A percentile compares a stretch with the other conserved stretches of the same genome.
These are phyloP conservation scores for Withania somnifera DNA, from an alignment of 305 asterid species.

Conservation along the genomic window DNA sequence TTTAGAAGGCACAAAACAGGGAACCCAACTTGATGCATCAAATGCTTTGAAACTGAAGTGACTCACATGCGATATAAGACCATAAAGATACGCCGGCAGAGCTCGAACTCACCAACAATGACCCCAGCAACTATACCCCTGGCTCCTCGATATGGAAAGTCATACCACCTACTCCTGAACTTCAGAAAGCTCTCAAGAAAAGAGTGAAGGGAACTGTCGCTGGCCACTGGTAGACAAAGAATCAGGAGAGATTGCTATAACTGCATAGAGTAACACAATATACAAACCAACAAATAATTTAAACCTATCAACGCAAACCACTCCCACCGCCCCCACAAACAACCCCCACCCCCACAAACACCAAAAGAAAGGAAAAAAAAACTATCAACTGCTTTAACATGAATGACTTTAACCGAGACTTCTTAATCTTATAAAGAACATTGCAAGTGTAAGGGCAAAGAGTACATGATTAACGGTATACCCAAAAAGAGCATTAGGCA, in stretches of 20 bases:
- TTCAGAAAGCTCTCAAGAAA: slow-evolving; percentile 84
- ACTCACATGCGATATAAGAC: slow-evolving; percentile 84
- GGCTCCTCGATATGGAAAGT: slow-evolving; percentile 77
- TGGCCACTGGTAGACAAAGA: slow-evolving; percentile 47
- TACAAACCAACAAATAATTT: not conserved
- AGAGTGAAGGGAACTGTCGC: slow-evolving; percentile 55
- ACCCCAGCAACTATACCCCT: slow-evolving; percentile 75
- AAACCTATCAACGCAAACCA: not conserved
- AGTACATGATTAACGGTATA: too few relatives aligned
- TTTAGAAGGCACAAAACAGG: not conserved
- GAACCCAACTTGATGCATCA: not conserved
- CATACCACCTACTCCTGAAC: slow-evolving; percentile 93
- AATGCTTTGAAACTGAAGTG: not conserved
- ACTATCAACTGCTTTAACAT: too few relatives aligned
- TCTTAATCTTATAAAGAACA: too few relatives aligned
- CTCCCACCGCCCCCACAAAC: too few relatives aligned
- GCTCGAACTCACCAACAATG: slow-evolving; percentile 75
- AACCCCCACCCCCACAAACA: too few relatives aligned
- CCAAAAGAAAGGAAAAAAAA: too few relatives aligned
- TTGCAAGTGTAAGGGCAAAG: too few relatives aligned
- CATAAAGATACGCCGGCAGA: slow-evolving; percentile 82
- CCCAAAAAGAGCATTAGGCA: too few relatives aligned
- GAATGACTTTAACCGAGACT: too few relatives aligned
- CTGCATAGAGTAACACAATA: not conserved
- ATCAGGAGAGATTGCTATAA: not conserved